Base-by-base conservation (phyloP, 2,329 filamentous ascomycete species). In the Aureobasidium sp. region DNA sequence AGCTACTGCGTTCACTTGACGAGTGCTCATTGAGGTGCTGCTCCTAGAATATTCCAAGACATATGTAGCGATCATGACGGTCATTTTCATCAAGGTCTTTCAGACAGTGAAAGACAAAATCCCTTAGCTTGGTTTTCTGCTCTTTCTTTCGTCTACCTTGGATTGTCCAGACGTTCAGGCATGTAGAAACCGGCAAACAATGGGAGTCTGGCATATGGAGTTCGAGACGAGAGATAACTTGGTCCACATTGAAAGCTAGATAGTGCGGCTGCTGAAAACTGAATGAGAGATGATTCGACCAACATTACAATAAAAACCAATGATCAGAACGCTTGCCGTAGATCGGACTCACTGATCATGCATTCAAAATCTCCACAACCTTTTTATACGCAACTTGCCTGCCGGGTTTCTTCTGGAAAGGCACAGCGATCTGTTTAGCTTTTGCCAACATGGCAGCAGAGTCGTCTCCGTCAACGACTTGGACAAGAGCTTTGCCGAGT, bases 371-470 rank as follows among this genome's bases (percentile, higher is more conserved):
- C 50, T 53, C 50, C 5, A 27, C 15, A 34, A 53, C 15, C 50
- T 53, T 53, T 5, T 53, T 34, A 15, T 17, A 53, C 5, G 50
- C 50, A 20, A 53, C 50, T 20, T 27, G 34, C 13, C 50, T 17
- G 10, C 50, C 50, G 29, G 32, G 32, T 9, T 20, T 36, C 34
- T 39, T 23, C 26, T 53, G 50, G 15, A 53, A 53, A 27, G 51
- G 41, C 3, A 41, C 51, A 12, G 61, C 61, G 36, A 62, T 50
- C 20, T 50, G 39, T 29, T 42, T 62, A 2, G 51, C 61, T 29
- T 62, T 55, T 9, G 23, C 42, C 8, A 27, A 52, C 42, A 62
- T 44, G 5, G 32, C 52, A 36, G 61, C 51, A 13, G 61, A 53
- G 15, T n/a, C 26, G 23, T 36, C 39, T 29, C 47, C 61, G 17